Evolutionary conservation across 257 asterid species (phyloP).

Genomic region (Ilex aquifolium): DNA sequence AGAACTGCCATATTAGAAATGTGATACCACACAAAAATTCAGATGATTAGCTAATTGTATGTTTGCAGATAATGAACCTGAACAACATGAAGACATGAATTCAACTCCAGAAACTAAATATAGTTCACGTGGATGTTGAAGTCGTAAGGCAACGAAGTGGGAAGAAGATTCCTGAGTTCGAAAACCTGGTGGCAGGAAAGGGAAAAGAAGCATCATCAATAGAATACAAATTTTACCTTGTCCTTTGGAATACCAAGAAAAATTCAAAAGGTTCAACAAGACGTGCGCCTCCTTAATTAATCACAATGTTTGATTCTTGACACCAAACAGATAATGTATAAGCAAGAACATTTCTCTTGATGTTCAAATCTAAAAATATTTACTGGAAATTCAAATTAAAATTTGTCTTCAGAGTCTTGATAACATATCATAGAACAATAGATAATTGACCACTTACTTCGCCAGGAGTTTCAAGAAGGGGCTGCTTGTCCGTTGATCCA

Average conservation of each 20-base stretch:
- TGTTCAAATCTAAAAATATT: no score
- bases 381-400: no score
- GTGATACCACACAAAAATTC: background rate
- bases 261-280: no score
- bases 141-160: conserved; percentile 70
- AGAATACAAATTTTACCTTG: background rate
- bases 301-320: no score
- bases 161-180: conserved; percentile 91
- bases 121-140: conserved; percentile 84
- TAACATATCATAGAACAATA: background rate
- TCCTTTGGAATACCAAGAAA: no score
- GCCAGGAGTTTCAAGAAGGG: conserved; percentile 89
- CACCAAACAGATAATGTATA: no score
- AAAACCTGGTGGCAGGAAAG: conserved; percentile 47
- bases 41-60: background rate
- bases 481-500: conserved; percentile 68
- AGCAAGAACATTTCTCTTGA: no score
- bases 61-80: background rate
- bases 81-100: background rate
- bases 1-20: no score
- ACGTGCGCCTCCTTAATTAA: no score
- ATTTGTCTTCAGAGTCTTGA: background rate
- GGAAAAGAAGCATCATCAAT: conserved; percentile 7
- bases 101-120: background rate
- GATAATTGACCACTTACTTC: conserved; percentile 42